These are phyloP conservation scores for Leishmania major DNA, from an alignment of 208 protist species.

Conservation along the genomic window DNA sequence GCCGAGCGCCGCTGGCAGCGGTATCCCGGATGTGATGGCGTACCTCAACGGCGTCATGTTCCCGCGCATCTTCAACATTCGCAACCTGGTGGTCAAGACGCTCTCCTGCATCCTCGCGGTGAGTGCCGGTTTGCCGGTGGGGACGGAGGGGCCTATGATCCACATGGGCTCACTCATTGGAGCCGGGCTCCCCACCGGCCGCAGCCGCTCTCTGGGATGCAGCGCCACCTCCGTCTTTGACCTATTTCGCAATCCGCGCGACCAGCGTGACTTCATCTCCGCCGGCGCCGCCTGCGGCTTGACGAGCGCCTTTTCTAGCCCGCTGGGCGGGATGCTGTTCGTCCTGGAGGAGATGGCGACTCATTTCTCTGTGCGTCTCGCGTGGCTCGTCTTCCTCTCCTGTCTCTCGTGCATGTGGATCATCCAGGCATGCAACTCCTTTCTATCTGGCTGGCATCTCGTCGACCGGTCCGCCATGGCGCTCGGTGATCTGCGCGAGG, in stretches of 20 bases:
- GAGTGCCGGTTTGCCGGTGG: slow-evolving; percentile 75
- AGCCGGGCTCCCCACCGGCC: slow-evolving; percentile 80
- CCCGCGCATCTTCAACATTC: slow-evolving; percentile 80
- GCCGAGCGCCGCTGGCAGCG: slow-evolving; percentile 74
- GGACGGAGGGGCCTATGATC: slow-evolving; percentile 93
- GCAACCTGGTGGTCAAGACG: slow-evolving; percentile 81
- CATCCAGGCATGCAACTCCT: slow-evolving; percentile 67
- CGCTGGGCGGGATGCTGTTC: slow-evolving; percentile 92
- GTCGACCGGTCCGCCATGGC: slow-evolving; percentile 15
- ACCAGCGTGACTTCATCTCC: slow-evolving; percentile 91
- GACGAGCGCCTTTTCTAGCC: slow-evolving; percentile 89
- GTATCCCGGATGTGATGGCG: slow-evolving; percentile 87
- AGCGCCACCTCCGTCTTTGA: slow-evolving; percentile 56
- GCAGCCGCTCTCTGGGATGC: slow-evolving; percentile 59
- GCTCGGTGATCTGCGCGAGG: slow-evolving; percentile 38
- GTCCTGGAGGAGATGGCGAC: slow-evolving; percentile 91
- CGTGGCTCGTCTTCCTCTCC: slow-evolving; percentile 87
- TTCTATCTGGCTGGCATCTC: slow-evolving; percentile 54
- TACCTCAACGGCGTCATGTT: slow-evolving; percentile 91
- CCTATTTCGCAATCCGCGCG: slow-evolving; percentile 70
- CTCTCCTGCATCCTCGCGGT: slow-evolving; percentile 80
- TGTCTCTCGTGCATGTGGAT: slow-evolving; percentile 82
- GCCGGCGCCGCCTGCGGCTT: slow-evolving; percentile 90
- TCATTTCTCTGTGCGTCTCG: slow-evolving; percentile 73
- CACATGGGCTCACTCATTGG: slow-evolving; percentile 91